Evolutionary conservation across 2,329 filamentous ascomycete species (phyloP), one percentile per base, ranked within the genome.

Genomic region (Paracamarosporium sp.): DNA sequence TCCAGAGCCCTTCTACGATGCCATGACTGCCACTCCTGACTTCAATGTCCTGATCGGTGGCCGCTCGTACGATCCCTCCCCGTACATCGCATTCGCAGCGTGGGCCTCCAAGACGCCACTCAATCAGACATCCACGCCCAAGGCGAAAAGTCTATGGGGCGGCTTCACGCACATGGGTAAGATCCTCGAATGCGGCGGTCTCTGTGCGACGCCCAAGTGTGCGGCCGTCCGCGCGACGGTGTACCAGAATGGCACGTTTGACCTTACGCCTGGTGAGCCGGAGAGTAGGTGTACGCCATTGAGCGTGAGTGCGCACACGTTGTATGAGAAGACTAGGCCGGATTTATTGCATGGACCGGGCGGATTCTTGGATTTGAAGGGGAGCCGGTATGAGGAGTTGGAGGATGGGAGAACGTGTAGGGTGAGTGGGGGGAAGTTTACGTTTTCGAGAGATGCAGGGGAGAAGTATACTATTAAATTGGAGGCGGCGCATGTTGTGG

Each of bases 321-420:
- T 86, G 9, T 86, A 86, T 50, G 84, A 86, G 70, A 86, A 86
- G 57, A 76, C 78, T 0, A 66, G 83, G 15, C 83, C 84, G 0
- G 84, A 86, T 64, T 62, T 81, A 1, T 63, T 85, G 1, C 58
- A 71, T 5, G 84, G 84, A 0, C 84, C 84, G 0, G 84, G 83
- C 0, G 84, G 83, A 0, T 65, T 70, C 6, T 72, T 86, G 0
- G 71, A 82, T 40, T 68, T 85, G 0, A 70, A 72, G 0, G 45
- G 69, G 0, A 73, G 80, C 1, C 74, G 62, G 1, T 85, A 83
- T 56, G 73, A 81, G 55, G 77, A 82, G 60, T 61, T 82, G 3
- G 60, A 64, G 0, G 79, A 70, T 55, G 60, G 52, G 0, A 66
- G 73, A 6, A 79, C 78, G 0, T 76, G 79, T 1, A 74, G 80